These are phyloP conservation scores for Phenoliferia sp. DNA, from an alignment of 1,284 basidiomycete species.

Conservation along the genomic window DNA sequence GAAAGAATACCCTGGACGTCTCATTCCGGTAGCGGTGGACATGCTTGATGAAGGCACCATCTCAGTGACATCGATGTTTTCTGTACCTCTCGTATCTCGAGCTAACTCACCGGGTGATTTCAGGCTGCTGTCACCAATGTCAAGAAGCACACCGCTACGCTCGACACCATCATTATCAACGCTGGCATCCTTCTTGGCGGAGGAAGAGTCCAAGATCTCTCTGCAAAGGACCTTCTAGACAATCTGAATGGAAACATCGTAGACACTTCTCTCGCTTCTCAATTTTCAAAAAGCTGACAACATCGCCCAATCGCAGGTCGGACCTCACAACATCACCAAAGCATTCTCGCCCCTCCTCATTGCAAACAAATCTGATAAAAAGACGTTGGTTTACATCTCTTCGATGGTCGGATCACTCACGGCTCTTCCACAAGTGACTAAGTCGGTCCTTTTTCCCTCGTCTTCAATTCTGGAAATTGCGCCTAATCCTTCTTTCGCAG, in stretches of 20 bases:
- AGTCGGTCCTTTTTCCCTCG: not conserved
- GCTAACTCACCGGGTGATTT: not conserved
- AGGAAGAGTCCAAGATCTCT: not conserved
- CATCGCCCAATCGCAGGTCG: no score
- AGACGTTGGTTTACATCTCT: not conserved
- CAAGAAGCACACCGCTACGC: not conserved
- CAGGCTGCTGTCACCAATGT: not conserved
- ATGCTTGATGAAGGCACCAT: not conserved
- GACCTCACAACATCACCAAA: not conserved
- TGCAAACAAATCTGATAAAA: not conserved
- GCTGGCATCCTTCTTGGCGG: not conserved
- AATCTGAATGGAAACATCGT: not conserved
- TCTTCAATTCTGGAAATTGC: not conserved
- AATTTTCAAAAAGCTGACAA: no score
- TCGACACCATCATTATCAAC: not conserved
- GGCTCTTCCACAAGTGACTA: not conserved
- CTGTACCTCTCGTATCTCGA: not conserved
- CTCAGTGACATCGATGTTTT: not conserved
- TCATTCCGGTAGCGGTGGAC: not conserved
- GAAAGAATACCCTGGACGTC: not conserved
- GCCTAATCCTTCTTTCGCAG: not conserved
- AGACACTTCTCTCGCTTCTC: no score
- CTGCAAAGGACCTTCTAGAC: not conserved
- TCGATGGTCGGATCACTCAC: not conserved
- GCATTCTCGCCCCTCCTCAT: not conserved